Evolutionary conservation across 2,329 filamentous ascomycete genomes (phyloP).

Genomic region (Sclerotinia borealis): DNA sequence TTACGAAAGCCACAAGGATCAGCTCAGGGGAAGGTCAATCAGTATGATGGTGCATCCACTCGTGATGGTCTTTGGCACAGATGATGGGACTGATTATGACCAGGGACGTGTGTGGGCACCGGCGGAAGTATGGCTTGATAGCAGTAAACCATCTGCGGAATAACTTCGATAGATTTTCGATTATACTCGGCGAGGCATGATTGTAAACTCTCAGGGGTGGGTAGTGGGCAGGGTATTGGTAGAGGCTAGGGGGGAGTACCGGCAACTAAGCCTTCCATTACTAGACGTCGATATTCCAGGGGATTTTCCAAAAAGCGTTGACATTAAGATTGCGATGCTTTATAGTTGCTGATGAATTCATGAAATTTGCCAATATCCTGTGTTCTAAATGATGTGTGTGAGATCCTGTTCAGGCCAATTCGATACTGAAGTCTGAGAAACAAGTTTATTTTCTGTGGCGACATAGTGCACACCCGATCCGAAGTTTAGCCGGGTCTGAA

Average conservation of each 20-base stretch:
- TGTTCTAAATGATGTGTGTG: not conserved
- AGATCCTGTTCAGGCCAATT: not conserved
- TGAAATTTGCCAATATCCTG: not conserved
- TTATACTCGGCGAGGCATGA: not conserved
- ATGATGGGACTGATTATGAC: constrained; percentile 22
- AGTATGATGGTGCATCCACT: constrained; percentile 20
- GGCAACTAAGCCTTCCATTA: not conserved
- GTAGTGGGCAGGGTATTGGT: not conserved
- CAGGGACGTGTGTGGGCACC: constrained; percentile 16
- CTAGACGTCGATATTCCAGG: not conserved
- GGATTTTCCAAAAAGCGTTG: not conserved
- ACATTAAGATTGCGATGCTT: not conserved
- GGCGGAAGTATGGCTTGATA: constrained; percentile 22
- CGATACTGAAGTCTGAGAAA: not conserved
- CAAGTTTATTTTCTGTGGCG: not conserved
- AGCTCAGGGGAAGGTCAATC: constrained; percentile 11
- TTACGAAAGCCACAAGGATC: constrained; percentile 15
- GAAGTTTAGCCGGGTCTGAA: not conserved
- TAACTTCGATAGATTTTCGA: not conserved
- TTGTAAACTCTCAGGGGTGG: not conserved
- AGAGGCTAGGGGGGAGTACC: not conserved
- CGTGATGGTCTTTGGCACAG: constrained; percentile 14
- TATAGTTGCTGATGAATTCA: not conserved
- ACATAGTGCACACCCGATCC: not conserved
- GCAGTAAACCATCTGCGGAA: not conserved